Evolutionary conservation across 371 early-diverging fungal species (phyloP).

Genomic region (Mucor ambiguus): DNA sequence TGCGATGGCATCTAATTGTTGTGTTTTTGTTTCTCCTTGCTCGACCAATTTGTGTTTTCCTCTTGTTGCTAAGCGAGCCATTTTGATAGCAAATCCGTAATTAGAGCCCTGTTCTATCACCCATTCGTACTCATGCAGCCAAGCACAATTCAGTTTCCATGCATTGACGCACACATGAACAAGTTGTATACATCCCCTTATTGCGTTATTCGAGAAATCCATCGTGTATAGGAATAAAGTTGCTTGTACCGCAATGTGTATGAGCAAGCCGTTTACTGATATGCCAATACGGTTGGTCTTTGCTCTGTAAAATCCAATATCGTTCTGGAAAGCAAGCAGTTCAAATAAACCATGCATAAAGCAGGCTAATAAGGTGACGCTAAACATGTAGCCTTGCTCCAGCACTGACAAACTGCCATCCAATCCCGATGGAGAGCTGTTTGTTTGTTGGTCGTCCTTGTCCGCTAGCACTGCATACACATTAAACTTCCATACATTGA

Average conservation of each 20-base stretch:
- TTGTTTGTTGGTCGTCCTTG: constrained; percentile 68
- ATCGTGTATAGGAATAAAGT: constrained; percentile 87
- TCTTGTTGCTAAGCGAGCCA: constrained; percentile 1
- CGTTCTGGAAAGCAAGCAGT: constrained; percentile 94
- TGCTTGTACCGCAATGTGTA: constrained; percentile 84
- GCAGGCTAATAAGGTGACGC: constrained; percentile 86
- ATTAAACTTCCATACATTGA: constrained; percentile 80
- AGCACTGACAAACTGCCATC: constrained; percentile 57
- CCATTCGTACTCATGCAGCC: constrained; percentile 18
- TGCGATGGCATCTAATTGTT: constrained; percentile 88
- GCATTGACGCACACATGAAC: constrained; percentile 59
- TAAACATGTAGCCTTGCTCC: constrained; percentile 77
- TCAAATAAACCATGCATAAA: constrained; percentile 88
- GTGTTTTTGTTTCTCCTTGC: constrained; percentile 75
- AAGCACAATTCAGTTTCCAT: constrained; percentile 40
- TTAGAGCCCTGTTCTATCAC: background rate
- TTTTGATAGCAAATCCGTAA: background rate
- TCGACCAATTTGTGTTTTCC: constrained; percentile 37
- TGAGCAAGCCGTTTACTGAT: constrained; percentile 80
- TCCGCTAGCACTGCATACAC: constrained; percentile 56
- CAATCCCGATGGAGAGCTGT: constrained; percentile 64
- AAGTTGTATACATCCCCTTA: constrained; percentile 90
- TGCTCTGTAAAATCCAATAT: constrained; percentile 90
- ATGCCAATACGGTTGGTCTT: constrained; percentile 83
- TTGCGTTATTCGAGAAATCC: constrained; percentile 86